A percentile compares a stretch with the other conserved stretches of the same genome.
Conservation (phyloP, 139 green algal genomes). For the Mychonastes homosphaera region DNA sequence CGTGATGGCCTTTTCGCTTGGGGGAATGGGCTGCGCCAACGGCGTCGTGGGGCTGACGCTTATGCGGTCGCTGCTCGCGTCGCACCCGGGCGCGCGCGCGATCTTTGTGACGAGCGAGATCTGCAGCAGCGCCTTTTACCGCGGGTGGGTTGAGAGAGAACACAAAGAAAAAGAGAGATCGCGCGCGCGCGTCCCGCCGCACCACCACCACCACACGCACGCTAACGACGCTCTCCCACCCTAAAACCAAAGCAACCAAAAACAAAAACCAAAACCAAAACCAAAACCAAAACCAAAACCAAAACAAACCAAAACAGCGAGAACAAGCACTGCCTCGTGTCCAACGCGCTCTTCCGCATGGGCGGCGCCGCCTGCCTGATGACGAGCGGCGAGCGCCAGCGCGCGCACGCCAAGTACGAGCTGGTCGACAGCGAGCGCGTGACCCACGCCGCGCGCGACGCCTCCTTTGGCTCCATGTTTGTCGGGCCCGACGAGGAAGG, state of each 20-base stretch:
- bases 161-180: too few species aligned
- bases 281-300: too few species aligned
- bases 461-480: neutral
- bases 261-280: too few species aligned
- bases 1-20: slow-evolving; percentile 39
- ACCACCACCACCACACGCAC: too few species aligned
- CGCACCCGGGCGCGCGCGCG: slow-evolving; percentile 10
- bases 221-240: too few species aligned
- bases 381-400: slow-evolving; percentile 38
- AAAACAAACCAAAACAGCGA: too few species aligned
- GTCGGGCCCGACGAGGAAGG: neutral
- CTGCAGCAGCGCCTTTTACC: slow-evolving; percentile 9
- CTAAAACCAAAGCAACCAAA: too few species aligned
- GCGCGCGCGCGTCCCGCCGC: too few species aligned
- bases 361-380: slow-evolving; percentile 39
- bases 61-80: too few species aligned
- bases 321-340: slow-evolving; percentile 31
- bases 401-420: slow-evolving; percentile 47
- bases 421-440: slow-evolving; percentile 48
- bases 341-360: slow-evolving; percentile 38
- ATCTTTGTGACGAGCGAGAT: slow-evolving; percentile 11
- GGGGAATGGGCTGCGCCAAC: slow-evolving; percentile 45
- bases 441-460: too few species aligned
- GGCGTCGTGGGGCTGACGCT: slow-evolving; percentile 44
- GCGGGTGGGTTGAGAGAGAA: too few species aligned